Evolutionary conservation across 2,329 filamentous ascomycete species (phyloP).

Genomic region (Chaetomium olivaceum): DNA sequence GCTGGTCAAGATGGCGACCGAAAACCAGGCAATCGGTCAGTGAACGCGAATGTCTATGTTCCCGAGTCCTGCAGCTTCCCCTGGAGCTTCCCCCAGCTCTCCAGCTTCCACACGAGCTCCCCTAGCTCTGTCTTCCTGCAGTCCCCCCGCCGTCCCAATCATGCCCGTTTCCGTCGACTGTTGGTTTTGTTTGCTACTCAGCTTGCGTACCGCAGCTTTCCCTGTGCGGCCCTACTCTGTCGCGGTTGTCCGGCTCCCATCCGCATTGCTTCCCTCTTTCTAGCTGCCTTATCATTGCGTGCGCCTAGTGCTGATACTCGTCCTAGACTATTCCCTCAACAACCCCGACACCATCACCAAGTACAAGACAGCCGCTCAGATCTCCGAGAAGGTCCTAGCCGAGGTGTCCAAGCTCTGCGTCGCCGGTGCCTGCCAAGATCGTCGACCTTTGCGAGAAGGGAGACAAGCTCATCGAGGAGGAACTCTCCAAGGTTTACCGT

Average conservation of each 20-base stretch:
- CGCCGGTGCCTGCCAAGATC: conserved; percentile 84
- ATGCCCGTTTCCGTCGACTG: background rate
- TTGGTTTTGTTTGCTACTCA: background rate
- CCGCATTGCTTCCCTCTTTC: background rate
- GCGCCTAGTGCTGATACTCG: conserved; percentile 16
- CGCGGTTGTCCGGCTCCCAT: background rate
- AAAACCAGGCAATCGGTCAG: conserved; percentile 44
- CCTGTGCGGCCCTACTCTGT: conserved; percentile 4
- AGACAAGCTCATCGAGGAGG: conserved; percentile 91
- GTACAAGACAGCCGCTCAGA: conserved; percentile 95
- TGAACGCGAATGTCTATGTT: conserved; percentile 22
- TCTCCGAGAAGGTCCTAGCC: conserved; percentile 93
- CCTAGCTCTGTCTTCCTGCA: background rate
- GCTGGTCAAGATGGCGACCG: conserved; percentile 41
- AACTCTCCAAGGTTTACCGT: conserved; percentile 94
- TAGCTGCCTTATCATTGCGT: conserved; percentile 4
- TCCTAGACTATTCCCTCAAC: conserved; percentile 81
- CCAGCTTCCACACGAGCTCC: background rate
- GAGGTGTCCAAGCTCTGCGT: conserved; percentile 73
- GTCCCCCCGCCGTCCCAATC: background rate
- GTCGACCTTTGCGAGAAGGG: conserved; percentile 93
- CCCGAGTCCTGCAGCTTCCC: background rate
- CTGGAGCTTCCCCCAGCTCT: background rate
- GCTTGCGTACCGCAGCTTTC: conserved; percentile 10
- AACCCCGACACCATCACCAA: conserved; percentile 96